Evolutionary conservation across 495 filamentous ascomycete species (phyloP), one percentile per base, ranked within the genome.

Genomic region (Margaritispora aquatica): DNA sequence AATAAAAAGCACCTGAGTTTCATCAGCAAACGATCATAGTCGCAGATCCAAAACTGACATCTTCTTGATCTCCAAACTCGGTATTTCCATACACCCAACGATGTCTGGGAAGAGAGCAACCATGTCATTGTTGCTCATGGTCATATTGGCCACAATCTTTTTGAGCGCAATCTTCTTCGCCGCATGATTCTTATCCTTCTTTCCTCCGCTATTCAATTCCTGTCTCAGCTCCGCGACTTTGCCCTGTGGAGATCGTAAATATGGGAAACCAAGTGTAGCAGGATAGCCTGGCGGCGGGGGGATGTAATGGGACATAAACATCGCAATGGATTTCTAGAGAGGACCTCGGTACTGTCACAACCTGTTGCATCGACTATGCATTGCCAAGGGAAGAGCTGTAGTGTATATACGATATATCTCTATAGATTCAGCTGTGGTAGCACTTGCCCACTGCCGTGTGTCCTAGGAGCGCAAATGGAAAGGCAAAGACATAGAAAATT

Each of bases 91-190:
- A 77, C 92, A 96, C 52, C 77, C 85, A 65, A 97, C 86, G 36
- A 99, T 86, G 71, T 99, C 94, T 23, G 95, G 92, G 64, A 99
- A 99, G 59, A 99, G 75, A 22, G 88, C 90, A 54, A 97, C 88
- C 94, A 99, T 99, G 73, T 99, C 94, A 67, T 99, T 99, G 73
- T 97, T 99, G 82, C 91, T 96, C 94, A 97, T 97, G 56, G 94
- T 97, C 94, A 99, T 97, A 70, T 97, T 99, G 64, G 94, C 94
- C 68, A 99, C 94, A 64, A 99, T 97, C 80, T 97, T 97, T 84
- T 99, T 99, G 53, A 99, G 80, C 26, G 94, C 93, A 69, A 96
- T 96, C 83, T 97, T 97, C 80, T 97, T 99, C 63, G 88, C 84
- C 44, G 90, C 86, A 71, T 89, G 86, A 77, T 96, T 96, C 81